Conservation (phyloP, 2,329 filamentous ascomycete species). For the Metarhizium robertsii region DNA sequence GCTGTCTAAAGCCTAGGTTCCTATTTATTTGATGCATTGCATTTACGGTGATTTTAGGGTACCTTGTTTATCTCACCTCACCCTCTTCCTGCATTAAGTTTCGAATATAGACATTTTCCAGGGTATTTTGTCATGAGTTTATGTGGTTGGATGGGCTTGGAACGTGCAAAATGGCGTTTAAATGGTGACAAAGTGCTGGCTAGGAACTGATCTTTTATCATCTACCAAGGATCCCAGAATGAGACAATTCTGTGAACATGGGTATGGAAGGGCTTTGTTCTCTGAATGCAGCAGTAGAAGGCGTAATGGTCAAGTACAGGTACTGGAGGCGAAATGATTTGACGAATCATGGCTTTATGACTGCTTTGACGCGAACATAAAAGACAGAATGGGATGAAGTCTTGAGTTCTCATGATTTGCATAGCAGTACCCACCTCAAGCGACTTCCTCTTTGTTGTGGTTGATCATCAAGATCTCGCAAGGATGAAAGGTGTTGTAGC, state of each 20-base stretch:
- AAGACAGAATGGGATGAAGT: background rate
- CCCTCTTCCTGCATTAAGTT: too few relatives aligned
- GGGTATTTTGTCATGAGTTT: background rate
- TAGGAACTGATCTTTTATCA: too few relatives aligned
- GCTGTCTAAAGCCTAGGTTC: background rate
- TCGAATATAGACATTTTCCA: too few relatives aligned
- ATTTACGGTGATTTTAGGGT: background rate
- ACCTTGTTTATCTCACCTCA: too few relatives aligned
- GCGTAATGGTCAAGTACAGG: background rate
- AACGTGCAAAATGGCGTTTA: background rate
- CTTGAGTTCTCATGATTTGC: background rate
- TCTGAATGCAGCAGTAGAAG: background rate
- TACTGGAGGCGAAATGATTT: background rate
- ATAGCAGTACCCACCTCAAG: too few relatives aligned
- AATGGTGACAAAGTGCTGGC: background rate
- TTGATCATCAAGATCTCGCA: too few relatives aligned
- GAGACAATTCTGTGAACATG: too few relatives aligned
- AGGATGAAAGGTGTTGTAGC: too few relatives aligned
- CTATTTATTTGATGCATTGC: background rate
- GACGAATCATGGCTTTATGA: background rate
- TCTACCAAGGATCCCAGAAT: too few relatives aligned
- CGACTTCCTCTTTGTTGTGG: too few relatives aligned
- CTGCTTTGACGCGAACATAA: background rate
- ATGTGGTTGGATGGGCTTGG: background rate
- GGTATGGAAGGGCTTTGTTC: background rate